phyloP scores from a whole-genome alignment of 495 filamentous ascomycete species.

The Penicillium silybi region DNA sequence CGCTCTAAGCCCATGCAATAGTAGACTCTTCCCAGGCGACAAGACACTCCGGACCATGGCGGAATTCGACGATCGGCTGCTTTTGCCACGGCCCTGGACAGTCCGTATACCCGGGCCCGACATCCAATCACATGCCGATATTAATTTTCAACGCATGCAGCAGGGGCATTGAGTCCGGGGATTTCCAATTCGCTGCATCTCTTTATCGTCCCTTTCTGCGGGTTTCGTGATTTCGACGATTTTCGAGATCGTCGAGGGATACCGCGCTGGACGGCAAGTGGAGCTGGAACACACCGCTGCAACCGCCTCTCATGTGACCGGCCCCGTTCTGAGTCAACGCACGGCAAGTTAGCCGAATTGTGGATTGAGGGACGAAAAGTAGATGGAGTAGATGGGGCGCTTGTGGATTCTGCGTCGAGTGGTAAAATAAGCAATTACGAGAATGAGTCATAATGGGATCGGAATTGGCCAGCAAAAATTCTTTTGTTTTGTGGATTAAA shows the following conservation, averaged over 20 bases:
- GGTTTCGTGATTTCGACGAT: background rate
- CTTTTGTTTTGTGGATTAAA: constrained; percentile 4
- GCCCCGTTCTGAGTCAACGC: constrained; percentile 9
- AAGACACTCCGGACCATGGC: background rate
- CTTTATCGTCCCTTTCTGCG: background rate
- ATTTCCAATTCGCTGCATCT: background rate
- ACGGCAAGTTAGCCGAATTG: background rate
- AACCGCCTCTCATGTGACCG: constrained; percentile 4
- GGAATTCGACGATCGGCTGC: background rate
- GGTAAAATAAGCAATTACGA: background rate
- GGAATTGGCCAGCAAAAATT: constrained; percentile 18
- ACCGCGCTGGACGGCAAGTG: background rate
- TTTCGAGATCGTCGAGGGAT: background rate
- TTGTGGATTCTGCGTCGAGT: background rate
- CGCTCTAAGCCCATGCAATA: no score
- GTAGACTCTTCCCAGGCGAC: background rate
- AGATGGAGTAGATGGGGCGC: background rate
- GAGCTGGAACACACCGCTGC: background rate
- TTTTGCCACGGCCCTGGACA: background rate
- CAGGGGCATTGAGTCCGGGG: background rate
- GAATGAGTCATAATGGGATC: background rate
- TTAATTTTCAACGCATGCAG: background rate
- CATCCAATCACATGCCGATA: background rate
- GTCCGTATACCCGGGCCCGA: background rate
- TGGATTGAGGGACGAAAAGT: background rate